Evolutionary conservation across 345 rosid species (phyloP), one percentile per base, ranked within the genome.

Genomic region (Gossypium australe): DNA sequence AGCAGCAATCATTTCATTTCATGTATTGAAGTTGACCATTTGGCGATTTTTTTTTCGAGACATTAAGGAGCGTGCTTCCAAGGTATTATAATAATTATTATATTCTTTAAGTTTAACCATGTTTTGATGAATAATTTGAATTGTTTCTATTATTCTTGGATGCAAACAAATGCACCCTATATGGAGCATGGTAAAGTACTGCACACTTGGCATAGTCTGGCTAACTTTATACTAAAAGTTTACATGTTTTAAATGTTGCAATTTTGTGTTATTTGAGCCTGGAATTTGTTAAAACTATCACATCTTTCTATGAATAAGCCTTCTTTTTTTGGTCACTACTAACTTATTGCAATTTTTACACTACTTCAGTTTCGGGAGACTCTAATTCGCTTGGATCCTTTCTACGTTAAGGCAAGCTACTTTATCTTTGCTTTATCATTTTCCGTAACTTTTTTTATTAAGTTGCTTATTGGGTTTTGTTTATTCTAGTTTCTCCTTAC

Each of bases 371-470:
- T 93, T 71, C 88, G 97, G 18, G 87, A 91, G 79, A 91, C 94
- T 24, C 91, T 95, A 56, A 90, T 95, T 74, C 77, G 51, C 80
- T 79, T 95, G 93, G 97, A 97, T 70, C 99, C 99, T 77, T 95
- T 93, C 82, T 91, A 93, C 81, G 48, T 91, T 62, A 95, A 95
- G 98, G 97, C 82, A 87, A 86, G 95, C 81, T 70, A 41, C 45
- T 75, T 4, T 70, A 61, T 38, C 45, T 20, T 20, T 13, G 29
- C 59, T 29, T 69, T 24, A 59, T 66, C 43, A 47, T 59, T 12
- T 41, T 11, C 55, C 17, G 29, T 47, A 22, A n/a, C 18, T 34
- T 73, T n/a, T 25, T 48, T 61, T 47, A 3, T 73, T 25, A 56
- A 24, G 24, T 73, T 63, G 59, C 29, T 48, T 64, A 20, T 74